phyloP scores from a whole-genome alignment of 371 early-diverging fungal species.

The Mucor saturninus region DNA sequence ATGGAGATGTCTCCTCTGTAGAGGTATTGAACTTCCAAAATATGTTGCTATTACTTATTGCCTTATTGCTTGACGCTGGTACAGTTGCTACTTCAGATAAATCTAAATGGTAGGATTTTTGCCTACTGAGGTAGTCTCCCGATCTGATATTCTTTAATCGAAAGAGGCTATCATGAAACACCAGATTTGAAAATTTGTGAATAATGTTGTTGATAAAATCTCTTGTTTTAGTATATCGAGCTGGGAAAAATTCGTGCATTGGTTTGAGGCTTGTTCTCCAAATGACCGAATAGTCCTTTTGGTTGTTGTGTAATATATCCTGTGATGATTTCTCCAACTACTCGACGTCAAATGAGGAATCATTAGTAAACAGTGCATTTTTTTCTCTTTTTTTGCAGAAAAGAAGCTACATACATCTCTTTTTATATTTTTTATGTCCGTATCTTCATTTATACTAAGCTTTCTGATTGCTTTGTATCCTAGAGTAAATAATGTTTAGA shows the following conservation, averaged over 20 bases:
- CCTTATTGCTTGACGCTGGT: background rate
- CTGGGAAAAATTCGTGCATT: slow-evolving; percentile 21
- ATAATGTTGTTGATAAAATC: slow-evolving; percentile 13
- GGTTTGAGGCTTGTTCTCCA: slow-evolving; percentile 14
- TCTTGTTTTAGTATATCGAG: background rate
- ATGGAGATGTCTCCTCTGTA: background rate
- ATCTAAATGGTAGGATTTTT: background rate
- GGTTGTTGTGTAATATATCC: slow-evolving; percentile 1
- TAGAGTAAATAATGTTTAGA: background rate
- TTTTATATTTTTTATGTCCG: background rate
- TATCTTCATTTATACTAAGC: background rate
- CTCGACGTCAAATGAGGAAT: background rate
- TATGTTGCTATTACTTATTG: background rate
- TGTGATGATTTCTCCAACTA: slow-evolving; percentile 7
- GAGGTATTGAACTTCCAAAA: background rate
- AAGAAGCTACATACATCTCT: background rate
- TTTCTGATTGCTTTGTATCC: background rate
- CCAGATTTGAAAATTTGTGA: slow-evolving; percentile 1
- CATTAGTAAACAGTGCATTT: background rate
- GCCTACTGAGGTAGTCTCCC: slow-evolving; percentile 1
- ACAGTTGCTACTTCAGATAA: background rate
- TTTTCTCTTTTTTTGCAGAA: background rate
- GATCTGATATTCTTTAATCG: slow-evolving; percentile 4
- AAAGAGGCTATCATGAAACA: slow-evolving; percentile 5
- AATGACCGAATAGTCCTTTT: slow-evolving; percentile 8